Base-by-base conservation (phyloP, 805 yeast species). In the Saturnispora dispora region DNA sequence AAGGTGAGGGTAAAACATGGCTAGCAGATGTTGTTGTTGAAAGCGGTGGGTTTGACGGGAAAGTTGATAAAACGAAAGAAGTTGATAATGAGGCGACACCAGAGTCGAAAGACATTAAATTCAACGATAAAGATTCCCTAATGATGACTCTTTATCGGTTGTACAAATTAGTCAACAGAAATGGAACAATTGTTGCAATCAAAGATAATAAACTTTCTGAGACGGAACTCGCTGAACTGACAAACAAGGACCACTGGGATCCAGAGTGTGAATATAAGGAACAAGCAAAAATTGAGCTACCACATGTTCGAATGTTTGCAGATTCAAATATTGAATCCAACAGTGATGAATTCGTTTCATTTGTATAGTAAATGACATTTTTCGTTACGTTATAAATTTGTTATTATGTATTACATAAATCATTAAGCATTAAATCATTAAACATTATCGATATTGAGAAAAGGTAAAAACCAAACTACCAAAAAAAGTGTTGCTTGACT, bases 1-100 rank as follows among this genome's bases (percentile, higher is more conserved):
- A 81, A 55, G 95, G 96, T 2, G 85, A 83, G 40, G 76, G 84
- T 23, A 93, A 93, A 67, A 75, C 96, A 53, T 79, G 78, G 52
- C 72, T 90, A 53, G 96, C 88, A 58, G 81, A 79, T 60, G 65
- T 87, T 59, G 88, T 88, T 23, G 84, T 84, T 51, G 83, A 82
- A 58, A 63, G 78, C 70, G 89, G 89, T 3, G 68, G 72, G 36
- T 80, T 79, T 59, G 76, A 74, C 54, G 71, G 71, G 35, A 4
- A 20, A 23, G 18, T 39, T 17, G 39, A 46, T 20, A 37, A 37
- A 13, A 37, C 15, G 4, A 25, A 48, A 13, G 37, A 13, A 6
- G 59, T 55, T n/a, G 27, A 57, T 17, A 13, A 10, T 11, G 18
- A 37, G 13, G 37, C 22, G 15, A 15, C 22, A 10, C 18, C 4